Base-by-base conservation (phyloP, 805 yeast species). In the Cyberlindnera sargentensis region DNA sequence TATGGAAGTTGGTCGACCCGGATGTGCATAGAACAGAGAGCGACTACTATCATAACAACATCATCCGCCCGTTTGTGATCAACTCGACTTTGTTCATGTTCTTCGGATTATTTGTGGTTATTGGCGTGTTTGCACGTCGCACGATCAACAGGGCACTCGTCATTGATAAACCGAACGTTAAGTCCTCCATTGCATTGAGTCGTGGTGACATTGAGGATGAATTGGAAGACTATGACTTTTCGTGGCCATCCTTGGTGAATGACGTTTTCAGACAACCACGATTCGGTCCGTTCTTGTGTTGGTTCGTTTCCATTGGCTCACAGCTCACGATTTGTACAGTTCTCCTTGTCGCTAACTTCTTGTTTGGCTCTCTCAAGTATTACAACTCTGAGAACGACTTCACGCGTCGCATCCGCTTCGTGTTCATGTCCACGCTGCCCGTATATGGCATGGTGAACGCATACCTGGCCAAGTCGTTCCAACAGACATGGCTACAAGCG, bases 1-100 rank as follows among this genome's bases (percentile, higher is more conserved):
- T 54, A 4, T 61, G 57, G 54, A 57, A 55, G 43, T 63, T 60
- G 34, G 40, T 59, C 9, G 53, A 57, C 44, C 41, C 42, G 5
- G 46, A 32, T 23, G 40, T 31, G 8, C 39, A 40, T 6, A 36
- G 25, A 15, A 35, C 42, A 25, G 46, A 52, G 10, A 47, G 55
- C 51, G 54, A 51, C 4, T 24, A 56, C 4, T 61, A 56, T 31
- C 46, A 48, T 24, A 60, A 60, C 43, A 57, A 53, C 33, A 45
- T 60, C 31, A 52, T 58, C 11, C 53, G 51, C 32, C 57, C 61
- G 8, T 41, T 47, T 26, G 46, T 59, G 8, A 40, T 51, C 9
- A 46, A 51, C 15, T 32, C 57, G 8, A 47, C 57, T 9, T 31
- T 50, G 11, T 33, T 41, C 2, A 49, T 53, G 31, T 57, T 58